Percentiles rank a stretch among this genome's conserved stretches.
These are phyloP conservation scores for Biscutella laevigata DNA, from an alignment of 441 rosid genomes.

Conservation along the genomic window DNA sequence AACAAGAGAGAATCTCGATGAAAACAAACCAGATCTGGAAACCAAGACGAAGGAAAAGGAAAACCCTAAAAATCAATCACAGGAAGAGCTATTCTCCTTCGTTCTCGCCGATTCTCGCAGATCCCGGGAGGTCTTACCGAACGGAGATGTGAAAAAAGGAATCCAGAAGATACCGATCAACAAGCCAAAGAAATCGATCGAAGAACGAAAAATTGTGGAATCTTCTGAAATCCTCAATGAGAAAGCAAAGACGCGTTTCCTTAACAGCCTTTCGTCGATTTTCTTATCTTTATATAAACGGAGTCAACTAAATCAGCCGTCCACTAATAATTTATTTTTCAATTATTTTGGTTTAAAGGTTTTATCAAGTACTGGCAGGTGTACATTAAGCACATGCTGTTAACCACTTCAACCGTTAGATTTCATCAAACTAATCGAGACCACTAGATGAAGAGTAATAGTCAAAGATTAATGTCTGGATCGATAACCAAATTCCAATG, in stretches of 20 bases:
- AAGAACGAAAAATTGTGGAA: background rate
- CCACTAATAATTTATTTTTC: background rate
- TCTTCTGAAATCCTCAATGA: slow-evolving; percentile 8
- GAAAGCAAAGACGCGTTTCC: background rate
- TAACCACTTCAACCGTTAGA: background rate
- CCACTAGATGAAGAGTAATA: too few species aligned
- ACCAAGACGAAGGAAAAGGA: background rate
- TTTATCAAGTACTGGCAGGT: background rate
- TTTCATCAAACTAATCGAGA: background rate
- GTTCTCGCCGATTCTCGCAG: slow-evolving; percentile 28
- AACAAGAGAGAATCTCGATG: slow-evolving; percentile 10
- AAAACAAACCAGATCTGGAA: slow-evolving; percentile 22
- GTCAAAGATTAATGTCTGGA: too few species aligned
- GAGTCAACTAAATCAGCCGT: slow-evolving; percentile 1
- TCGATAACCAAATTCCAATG: too few species aligned
- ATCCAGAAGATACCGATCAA: slow-evolving; percentile 6
- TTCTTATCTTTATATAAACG: slow-evolving; percentile 9
- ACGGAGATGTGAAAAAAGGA: background rate
- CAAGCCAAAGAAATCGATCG: slow-evolving; percentile 7
- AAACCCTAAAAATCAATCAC: slow-evolving; percentile 32
- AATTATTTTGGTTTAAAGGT: background rate
- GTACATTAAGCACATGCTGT: background rate
- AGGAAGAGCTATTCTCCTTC: slow-evolving; percentile 9
- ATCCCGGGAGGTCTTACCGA: slow-evolving; percentile 42
- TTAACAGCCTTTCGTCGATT: background rate